phyloP scores from a whole-genome alignment of 306 rosid species.

The Acacia crassicarpa region DNA sequence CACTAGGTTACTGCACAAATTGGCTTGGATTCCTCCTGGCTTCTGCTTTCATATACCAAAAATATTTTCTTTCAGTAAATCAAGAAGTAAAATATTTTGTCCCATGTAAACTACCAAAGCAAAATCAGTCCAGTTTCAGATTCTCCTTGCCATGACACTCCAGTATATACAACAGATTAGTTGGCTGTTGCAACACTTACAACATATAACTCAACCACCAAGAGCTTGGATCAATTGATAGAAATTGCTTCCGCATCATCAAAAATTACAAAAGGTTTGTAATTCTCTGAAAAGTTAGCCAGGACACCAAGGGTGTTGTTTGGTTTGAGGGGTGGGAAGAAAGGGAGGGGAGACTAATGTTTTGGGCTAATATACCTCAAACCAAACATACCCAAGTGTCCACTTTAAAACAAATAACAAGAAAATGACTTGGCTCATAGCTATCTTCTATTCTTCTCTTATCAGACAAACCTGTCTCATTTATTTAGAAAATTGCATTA shows the following conservation, averaged over 20 bases:
- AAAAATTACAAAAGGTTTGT: too few relatives aligned
- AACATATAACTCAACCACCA: too few relatives aligned
- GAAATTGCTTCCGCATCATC: too few relatives aligned
- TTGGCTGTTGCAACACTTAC: background rate
- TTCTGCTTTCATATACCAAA: background rate
- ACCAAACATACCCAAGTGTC: too few relatives aligned
- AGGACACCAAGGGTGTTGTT: too few relatives aligned
- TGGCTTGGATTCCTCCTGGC: constrained; percentile 20
- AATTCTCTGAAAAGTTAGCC: too few relatives aligned
- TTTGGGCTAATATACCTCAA: too few relatives aligned
- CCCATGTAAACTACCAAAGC: background rate
- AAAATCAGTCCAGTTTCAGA: background rate
- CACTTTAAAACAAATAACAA: too few relatives aligned
- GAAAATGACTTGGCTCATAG: background rate
- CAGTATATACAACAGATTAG: background rate
- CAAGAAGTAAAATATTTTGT: background rate
- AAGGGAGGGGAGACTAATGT: too few relatives aligned
- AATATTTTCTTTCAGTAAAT: background rate
- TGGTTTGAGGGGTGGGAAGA: too few relatives aligned
- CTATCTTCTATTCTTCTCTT: background rate
- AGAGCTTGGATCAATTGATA: too few relatives aligned
- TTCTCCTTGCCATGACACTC: background rate
- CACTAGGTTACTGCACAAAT: constrained; percentile 25
- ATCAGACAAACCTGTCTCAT: background rate
- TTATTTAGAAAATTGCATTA: background rate